These are phyloP conservation scores for Plasmodium gonderi DNA, from an alignment of 169 alveolate genomes.

Conservation along the genomic window DNA sequence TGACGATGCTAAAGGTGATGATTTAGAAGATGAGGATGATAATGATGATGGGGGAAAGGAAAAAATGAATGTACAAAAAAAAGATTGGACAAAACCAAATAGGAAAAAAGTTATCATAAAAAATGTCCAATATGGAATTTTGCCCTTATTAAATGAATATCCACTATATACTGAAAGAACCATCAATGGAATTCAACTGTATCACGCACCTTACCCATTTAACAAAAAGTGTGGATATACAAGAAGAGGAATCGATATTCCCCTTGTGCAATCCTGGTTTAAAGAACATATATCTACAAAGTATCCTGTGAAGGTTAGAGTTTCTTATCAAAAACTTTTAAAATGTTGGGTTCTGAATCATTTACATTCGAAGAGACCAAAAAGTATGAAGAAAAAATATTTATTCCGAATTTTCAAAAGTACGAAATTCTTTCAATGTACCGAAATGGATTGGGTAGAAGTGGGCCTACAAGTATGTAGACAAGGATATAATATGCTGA, in stretches of 20 bases:
- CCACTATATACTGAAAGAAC: constrained; percentile 82
- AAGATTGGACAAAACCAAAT: background rate
- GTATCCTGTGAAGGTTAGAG: constrained; percentile 99
- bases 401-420: constrained; percentile 96
- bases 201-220: constrained; percentile 99
- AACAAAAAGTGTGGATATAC: constrained; percentile 97
- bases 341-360: constrained; percentile 98
- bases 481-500: constrained; percentile 99
- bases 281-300: constrained; percentile 97
- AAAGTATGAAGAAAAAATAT: constrained; percentile 93
- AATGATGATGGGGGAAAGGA: background rate
- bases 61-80: background rate
- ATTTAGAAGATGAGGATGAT: background rate
- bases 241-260: constrained; percentile 97
- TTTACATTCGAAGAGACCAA: constrained; percentile 95
- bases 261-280: constrained; percentile 98
- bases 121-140: constrained; percentile 62
- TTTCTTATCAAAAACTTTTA: constrained; percentile 97
- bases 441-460: constrained; percentile 99
- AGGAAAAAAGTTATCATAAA: constrained; percentile 4
- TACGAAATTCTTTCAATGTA: constrained; percentile 98
- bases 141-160: constrained; percentile 77
- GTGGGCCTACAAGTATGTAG: constrained; percentile 99
- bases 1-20: too few relatives aligned
- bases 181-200: constrained; percentile 82